Conservation (phyloP, 345 rosid genomes). For the Arabidopsis suecica region DNA sequence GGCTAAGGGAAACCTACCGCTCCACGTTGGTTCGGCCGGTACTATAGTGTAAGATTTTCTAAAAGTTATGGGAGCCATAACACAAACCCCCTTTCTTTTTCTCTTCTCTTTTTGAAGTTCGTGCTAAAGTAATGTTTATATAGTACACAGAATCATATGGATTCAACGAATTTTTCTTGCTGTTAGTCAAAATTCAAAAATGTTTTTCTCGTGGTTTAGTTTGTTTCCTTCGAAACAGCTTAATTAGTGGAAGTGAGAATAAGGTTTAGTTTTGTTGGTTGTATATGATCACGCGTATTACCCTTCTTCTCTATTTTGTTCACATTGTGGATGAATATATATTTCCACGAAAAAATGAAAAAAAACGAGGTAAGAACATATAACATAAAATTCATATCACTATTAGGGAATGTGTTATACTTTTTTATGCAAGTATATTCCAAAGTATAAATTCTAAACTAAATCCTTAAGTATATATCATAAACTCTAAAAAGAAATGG, state of each 20-base stretch:
- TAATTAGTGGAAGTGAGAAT: slow-evolving; percentile 31
- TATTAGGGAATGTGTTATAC: neutral
- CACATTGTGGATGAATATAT: neutral
- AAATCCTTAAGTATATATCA: neutral
- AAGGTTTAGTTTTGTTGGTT: slow-evolving; percentile 19
- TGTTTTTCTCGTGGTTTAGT: slow-evolving; percentile 42
- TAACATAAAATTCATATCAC: neutral
- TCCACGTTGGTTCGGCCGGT: slow-evolving; percentile 55
- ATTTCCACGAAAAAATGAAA: neutral
- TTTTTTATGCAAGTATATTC: neutral
- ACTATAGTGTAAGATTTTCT: slow-evolving; percentile 38
- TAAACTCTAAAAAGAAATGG: neutral
- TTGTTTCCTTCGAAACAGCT: slow-evolving; percentile 44
- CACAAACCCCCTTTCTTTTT: neutral
- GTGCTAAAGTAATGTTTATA: slow-evolving; percentile 13
- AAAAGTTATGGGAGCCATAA: slow-evolving; percentile 26
- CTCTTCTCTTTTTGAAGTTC: neutral
- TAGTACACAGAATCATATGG: neutral
- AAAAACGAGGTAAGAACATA: no score
- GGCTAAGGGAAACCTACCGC: slow-evolving; percentile 49
- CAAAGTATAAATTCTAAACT: neutral
- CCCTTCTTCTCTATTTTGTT: neutral
- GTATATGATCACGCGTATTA: slow-evolving; percentile 37
- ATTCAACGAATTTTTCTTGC: slow-evolving; percentile 16
- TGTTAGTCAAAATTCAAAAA: slow-evolving; percentile 2